Evolutionary conservation across 805 yeast species (phyloP), one percentile per base, ranked within the genome.

Genomic region (Spathaspora boniae): DNA sequence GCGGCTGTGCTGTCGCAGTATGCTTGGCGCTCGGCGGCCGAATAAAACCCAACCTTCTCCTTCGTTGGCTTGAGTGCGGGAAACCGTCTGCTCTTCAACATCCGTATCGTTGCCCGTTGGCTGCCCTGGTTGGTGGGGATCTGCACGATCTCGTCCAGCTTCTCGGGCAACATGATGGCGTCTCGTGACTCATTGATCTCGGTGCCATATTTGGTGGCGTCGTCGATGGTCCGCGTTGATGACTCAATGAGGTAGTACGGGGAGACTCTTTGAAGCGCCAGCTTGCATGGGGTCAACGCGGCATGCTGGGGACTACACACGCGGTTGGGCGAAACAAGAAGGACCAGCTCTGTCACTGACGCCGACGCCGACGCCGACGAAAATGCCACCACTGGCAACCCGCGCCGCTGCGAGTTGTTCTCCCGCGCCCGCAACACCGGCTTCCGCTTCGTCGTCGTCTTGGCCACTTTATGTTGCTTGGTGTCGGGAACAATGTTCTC

Each of bases 151-250:
- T 79, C 84, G 38, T 74, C 70, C 2, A 63, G 60, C 36, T 67
- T 70, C 38, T 72, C 78, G 0, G 86, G 87, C 12, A 80, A 53
- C 9, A 80, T 79, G 31, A 80, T 72, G 6, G 82, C 84, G 41
- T 71, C 74, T 39, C 82, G 68, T 24, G 73, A 66, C 0, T 85
- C 70, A 50, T 80, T 80, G 38, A 80, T 63, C 51, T 80, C 85
- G 1, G 86, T 80, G 2, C 84, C 87, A 54, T 74, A 80, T 44
- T 70, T 73, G 3, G 86, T 80, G 7, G 86, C 85, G 47, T 80
- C 86, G 43, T 69, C 71, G 11, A 77, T 48, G 38, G 62, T 62
- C 0, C 85, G 84, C 25, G 80, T 76, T 49, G 78, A 72, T 5
- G 84, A 70, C 44, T 79, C 81, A 20, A 80, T 84, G 29, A 79